phyloP scores from a whole-genome alignment of 106 monocot genomes.

The Dendrobium officinale region DNA sequence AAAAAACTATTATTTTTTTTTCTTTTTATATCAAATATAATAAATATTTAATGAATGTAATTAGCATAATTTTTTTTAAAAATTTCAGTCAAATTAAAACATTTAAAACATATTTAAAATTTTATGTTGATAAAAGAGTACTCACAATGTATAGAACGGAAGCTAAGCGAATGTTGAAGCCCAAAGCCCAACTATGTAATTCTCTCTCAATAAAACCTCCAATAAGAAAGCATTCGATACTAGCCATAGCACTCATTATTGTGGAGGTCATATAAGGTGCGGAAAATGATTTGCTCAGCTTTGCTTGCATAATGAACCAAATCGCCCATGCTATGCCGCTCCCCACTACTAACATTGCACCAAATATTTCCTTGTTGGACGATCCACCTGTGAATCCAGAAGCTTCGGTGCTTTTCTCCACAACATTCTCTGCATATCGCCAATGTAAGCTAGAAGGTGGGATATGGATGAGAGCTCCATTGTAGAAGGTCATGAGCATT shows the following conservation, averaged over 20 bases:
- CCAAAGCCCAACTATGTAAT: constrained; percentile 43
- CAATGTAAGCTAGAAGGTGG: constrained; percentile 66
- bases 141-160: constrained; percentile 55
- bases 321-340: constrained; percentile 62
- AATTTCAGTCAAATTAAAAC: no score
- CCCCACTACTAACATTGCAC: constrained; percentile 46
- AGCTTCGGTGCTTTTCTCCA: not conserved
- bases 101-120: no score
- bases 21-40: no score
- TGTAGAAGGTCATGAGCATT: constrained; percentile 96
- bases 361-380: constrained; percentile 19
- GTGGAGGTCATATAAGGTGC: constrained; percentile 59
- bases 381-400: not conserved
- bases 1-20: no score
- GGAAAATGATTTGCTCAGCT: constrained; percentile 52
- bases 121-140: not conserved
- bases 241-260: constrained; percentile 56
- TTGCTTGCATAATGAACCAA: constrained; percentile 84
- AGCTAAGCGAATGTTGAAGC: constrained; percentile 58
- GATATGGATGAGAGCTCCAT: constrained; percentile 40
- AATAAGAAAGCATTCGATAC: constrained; percentile 38
- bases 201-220: constrained; percentile 31
- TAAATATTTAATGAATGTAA: no score
- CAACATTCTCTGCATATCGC: constrained; percentile 42
- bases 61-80: no score